Evolutionary conservation across 352 stramenopile species (phyloP).

Genomic region (Globisporangium barbulae): DNA sequence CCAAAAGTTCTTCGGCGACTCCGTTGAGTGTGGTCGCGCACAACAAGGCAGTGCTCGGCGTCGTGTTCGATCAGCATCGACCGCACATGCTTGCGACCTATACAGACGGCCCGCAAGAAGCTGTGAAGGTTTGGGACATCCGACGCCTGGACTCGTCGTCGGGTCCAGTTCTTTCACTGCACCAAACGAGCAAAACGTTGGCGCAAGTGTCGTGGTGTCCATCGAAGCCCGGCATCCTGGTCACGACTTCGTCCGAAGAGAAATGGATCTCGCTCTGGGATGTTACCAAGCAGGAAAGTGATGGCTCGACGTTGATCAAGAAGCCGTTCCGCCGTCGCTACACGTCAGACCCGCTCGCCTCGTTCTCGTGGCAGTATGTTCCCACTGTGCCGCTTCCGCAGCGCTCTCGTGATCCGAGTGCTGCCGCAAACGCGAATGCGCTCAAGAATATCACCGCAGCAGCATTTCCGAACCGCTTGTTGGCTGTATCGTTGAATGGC

Average conservation of each 20-base stretch:
- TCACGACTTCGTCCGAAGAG: constrained; percentile 72
- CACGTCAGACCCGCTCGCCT: constrained; percentile 66
- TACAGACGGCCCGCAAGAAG: constrained; percentile 75
- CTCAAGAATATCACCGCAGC: constrained; percentile 41
- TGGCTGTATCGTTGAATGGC: constrained; percentile 66
- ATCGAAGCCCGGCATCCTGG: constrained; percentile 75
- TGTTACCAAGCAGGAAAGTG: constrained; percentile 55
- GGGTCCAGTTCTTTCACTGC: constrained; percentile 64
- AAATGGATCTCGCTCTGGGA: constrained; percentile 87
- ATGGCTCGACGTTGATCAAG: constrained; percentile 40
- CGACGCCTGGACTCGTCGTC: constrained; percentile 67
- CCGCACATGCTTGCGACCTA: constrained; percentile 83
- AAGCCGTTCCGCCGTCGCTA: constrained; percentile 79
- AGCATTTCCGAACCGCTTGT: constrained; percentile 77
- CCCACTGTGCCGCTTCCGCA: constrained; percentile 8
- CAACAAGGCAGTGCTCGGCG: constrained; percentile 79
- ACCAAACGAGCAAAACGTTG: constrained; percentile 70
- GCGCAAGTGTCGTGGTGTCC: constrained; percentile 82
- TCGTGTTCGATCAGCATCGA: constrained; percentile 79
- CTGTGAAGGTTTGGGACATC: constrained; percentile 87
- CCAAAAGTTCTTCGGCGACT: constrained; percentile 33
- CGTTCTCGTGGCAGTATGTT: constrained; percentile 83
- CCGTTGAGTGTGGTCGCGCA: constrained; percentile 81
- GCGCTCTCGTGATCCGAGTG: constrained; percentile 5
- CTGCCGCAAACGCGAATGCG: constrained; percentile 21